Base-by-base conservation (phyloP, 805 yeast genomes). In the Starmerella asiatica region DNA sequence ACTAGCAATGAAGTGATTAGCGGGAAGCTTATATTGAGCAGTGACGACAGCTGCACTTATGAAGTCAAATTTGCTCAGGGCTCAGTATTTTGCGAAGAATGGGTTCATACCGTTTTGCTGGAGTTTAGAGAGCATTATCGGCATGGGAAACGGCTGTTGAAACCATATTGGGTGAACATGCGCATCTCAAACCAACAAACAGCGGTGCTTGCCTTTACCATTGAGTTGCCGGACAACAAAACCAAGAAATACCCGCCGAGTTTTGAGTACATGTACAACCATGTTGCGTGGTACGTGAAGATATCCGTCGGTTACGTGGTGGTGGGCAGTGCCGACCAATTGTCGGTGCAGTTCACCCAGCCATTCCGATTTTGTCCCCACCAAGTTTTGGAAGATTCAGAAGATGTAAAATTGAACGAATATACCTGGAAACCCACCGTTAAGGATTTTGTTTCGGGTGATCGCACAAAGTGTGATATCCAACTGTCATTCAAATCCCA, bases 51-150 rank as follows among this genome's bases (percentile, higher is more conserved):
- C 6, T 11, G 17, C 21, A 3, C 18, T 3, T 7, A 15, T 17
- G 3, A 20, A n/a, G 16, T 42, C 18, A 16, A 35, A 19, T 11
- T 24, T 7, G 27, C 30, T n/a, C 38, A 33, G 20, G 37, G 31
- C 15, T 32, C 39, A 14, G 21, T 42, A 11, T 18, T 34, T 8
- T 42, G 45, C 28, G 45, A 42, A 30, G 45, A 42, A 17, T 42
- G 45, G 45, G 45, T 42, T 8, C 45, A 42, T 21, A 38, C 42
- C 11, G 41, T 29, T 19, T 24, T 28, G 19, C 42, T 42, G n/a
- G 45, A 42, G 32, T 42, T 42, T 34, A 34, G 31, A 15, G 45
- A 42, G 34, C 45, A 42, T 29, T 42, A 16, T 34, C 36, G 38
- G 11, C 14, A 23, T 7, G 26, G 26, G 9, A 7, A 7, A 7